Conservation (phyloP, 805 yeast species). For the Starmerella sp. region DNA sequence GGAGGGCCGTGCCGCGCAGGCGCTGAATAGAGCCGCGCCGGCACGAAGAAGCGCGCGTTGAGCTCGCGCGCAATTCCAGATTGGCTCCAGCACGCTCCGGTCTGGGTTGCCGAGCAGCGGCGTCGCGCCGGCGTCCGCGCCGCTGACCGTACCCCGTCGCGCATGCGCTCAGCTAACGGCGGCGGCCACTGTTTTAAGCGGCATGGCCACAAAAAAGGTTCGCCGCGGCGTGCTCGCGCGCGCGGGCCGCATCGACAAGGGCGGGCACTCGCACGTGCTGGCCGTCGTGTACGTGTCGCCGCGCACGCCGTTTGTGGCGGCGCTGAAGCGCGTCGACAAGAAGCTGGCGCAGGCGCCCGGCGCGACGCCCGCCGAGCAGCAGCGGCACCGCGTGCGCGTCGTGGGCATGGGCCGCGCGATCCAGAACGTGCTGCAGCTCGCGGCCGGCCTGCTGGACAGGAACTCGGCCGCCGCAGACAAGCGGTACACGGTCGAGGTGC, state of each 20-base stretch:
- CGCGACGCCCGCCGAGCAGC: neutral
- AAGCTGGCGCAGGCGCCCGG: slow-evolving; percentile 28
- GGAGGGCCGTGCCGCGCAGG: no score
- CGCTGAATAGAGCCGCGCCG: no score
- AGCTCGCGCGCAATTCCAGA: no score
- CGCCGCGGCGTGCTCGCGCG: slow-evolving; percentile 11
- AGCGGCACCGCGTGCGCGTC: slow-evolving; percentile 26
- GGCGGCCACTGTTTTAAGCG: neutral
- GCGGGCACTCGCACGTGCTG: slow-evolving; percentile 1
- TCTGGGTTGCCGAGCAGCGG: no score
- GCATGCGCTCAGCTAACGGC: no score
- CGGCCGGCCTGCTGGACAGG: slow-evolving; percentile 43
- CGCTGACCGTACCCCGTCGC: no score
- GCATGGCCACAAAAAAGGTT: slow-evolving; percentile 10
- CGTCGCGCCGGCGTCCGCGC: no score
- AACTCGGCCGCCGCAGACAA: slow-evolving; percentile 20
- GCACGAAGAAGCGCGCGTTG: no score
- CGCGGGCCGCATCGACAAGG: neutral
- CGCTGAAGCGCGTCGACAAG: slow-evolving; percentile 52
- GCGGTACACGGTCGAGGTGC: slow-evolving; percentile 41
- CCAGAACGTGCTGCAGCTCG: slow-evolving; percentile 52
- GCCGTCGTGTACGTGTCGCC: slow-evolving; percentile 43
- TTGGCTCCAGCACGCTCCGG: no score
- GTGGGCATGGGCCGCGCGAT: slow-evolving; percentile 71
- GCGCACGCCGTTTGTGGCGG: slow-evolving; percentile 61